Base-by-base conservation (phyloP, 2,329 filamentous ascomycete genomes). In the Cytospora paraplurivora region DNA sequence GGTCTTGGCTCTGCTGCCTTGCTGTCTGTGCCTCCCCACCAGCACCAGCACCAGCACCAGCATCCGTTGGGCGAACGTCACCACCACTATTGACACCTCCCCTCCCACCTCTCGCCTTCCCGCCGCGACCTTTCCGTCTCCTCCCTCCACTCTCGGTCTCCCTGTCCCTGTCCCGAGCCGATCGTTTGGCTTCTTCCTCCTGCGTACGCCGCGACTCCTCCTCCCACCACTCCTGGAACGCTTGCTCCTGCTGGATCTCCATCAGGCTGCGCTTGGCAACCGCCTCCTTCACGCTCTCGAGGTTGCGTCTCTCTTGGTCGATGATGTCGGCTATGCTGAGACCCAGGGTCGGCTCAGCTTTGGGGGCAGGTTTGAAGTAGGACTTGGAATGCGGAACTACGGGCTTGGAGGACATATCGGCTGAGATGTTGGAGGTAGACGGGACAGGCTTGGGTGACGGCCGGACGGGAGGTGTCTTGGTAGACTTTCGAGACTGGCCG, bases 181-280 rank as follows among this genome's bases (percentile, higher is more conserved):
- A 71, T 56, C 77, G 74, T 52, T 76, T 72, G 3, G 81, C 80
- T 66, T 85, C 84, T 66, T 87, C 86, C 68, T 89, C 85, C 67
- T 89, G 88, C 44, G 89, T 85, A 34, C 90, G 82, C 65, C 83
- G 83, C 70, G 88, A 92, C 75, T 97, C 93, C 67, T 90, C 88
- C 68, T 96, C 92, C 93, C 93, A 97, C 93, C 93, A 97, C 73
- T 96, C 88, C 73, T 97, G 92, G 73, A 99, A 99, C 58, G 92
- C 92, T 73, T 99, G 95, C 76, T 99, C 95, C 68, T 95, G 88
- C 74, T 99, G 95, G 64, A 99, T 99, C 67, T 98, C 95, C 72
- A 96, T 88, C 35, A 99, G 78, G 67, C 91, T 95, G 62, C 94
- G 85, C 77, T 96, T 97, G 2, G 93, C 91, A 12, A 88, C 88